phyloP scores from a whole-genome alignment of 2,329 filamentous ascomycete genomes.

The Epichloe bromicola region DNA sequence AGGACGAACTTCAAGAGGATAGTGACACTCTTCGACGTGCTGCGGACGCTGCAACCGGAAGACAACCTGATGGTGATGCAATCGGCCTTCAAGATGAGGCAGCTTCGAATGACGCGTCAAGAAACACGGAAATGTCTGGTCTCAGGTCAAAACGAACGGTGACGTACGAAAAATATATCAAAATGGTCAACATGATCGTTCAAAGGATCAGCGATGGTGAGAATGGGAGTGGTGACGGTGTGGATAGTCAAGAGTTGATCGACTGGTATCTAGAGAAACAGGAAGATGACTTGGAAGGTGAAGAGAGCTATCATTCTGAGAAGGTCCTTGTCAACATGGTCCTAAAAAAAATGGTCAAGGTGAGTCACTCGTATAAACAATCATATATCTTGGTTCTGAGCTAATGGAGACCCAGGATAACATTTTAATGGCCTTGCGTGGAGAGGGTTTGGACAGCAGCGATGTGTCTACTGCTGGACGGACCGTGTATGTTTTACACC shows the following conservation, averaged over 20 bases:
- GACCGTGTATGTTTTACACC: constrained; percentile 79
- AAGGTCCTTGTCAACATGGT: constrained; percentile 67
- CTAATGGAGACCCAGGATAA: constrained; percentile 52
- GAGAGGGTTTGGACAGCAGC: constrained; percentile 41
- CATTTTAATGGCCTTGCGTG: constrained; percentile 70
- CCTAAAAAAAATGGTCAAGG: constrained; percentile 91
- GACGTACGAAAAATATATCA: constrained; percentile 88
- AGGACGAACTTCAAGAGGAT: constrained; percentile 40
- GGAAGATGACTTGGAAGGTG: constrained; percentile 66
- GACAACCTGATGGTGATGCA: constrained; percentile 32
- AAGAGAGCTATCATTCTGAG: constrained; percentile 72
- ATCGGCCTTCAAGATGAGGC: constrained; percentile 24
- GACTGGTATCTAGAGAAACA: constrained; percentile 88
- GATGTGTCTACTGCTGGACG: constrained; percentile 24
- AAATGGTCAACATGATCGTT: constrained; percentile 78
- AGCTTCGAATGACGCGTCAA: constrained; percentile 21
- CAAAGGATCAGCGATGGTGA: constrained; percentile 77
- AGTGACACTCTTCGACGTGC: constrained; percentile 30
- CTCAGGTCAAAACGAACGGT: constrained; percentile 63
- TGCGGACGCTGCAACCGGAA: constrained; percentile 27
- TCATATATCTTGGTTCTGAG: background rate
- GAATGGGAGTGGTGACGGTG: constrained; percentile 59
- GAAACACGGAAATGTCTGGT: constrained; percentile 11
- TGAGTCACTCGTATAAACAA: constrained; percentile 28
- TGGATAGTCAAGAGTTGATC: constrained; percentile 69